A percentile compares a stretch with the other conserved stretches of the same genome.
These are phyloP conservation scores for Quercus robur DNA, from an alignment of 306 rosid species.

Conservation along the genomic window DNA sequence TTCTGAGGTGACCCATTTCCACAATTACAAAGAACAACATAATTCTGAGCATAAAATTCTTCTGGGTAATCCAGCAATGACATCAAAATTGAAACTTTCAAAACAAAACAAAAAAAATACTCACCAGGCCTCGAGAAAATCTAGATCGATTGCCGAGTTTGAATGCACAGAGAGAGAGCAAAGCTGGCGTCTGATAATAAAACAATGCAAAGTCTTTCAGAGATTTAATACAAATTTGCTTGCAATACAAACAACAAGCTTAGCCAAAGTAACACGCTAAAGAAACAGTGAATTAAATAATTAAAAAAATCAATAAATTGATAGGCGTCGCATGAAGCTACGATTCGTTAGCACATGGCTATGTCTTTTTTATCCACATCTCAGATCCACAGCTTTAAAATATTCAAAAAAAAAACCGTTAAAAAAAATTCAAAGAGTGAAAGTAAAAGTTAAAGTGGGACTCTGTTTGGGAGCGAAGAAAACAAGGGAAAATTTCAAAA, in stretches of 20 bases:
- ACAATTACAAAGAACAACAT: background rate
- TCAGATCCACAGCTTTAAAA: slow-evolving; percentile 40
- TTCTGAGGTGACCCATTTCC: background rate
- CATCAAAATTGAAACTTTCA: background rate
- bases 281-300: slow-evolving; percentile 26
- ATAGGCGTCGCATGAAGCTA: slow-evolving; percentile 34
- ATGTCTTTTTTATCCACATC: slow-evolving; percentile 27
- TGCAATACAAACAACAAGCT: slow-evolving; percentile 32
- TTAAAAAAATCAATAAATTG: slow-evolving; percentile 28
- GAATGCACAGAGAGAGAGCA: slow-evolving; percentile 26
- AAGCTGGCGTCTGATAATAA: slow-evolving; percentile 52
- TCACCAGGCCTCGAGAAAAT: slow-evolving; percentile 52
- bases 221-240: slow-evolving; percentile 15
- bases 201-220: slow-evolving; percentile 16
- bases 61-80: background rate
- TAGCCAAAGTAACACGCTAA: slow-evolving; percentile 35
- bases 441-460: background rate
- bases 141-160: slow-evolving; percentile 37
- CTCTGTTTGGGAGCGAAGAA: slow-evolving; percentile 9
- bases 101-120: slow-evolving; percentile 30
- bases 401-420: background rate
- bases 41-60: slow-evolving; percentile 5
- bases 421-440: background rate
- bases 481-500: background rate
- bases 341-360: slow-evolving; percentile 48